Percentiles rank a stretch among this genome's conserved stretches.
These are phyloP conservation scores for Serendipita sp. DNA, from an alignment of 768 basidiomycete genomes.

Conservation along the genomic window DNA sequence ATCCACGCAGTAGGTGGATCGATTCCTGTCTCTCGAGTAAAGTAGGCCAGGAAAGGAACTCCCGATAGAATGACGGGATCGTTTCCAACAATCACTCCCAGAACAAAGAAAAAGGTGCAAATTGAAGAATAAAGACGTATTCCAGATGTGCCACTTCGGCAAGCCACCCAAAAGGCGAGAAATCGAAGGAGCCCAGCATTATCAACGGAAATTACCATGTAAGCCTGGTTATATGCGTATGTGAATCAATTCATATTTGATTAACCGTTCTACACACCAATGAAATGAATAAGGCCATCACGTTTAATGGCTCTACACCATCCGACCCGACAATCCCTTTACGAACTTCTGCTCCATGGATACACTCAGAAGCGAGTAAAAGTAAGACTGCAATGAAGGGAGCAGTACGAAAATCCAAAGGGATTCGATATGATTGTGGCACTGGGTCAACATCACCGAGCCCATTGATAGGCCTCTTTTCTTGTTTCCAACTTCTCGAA, in stretches of 20 bases:
- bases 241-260: too few species aligned
- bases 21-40: constrained; percentile 49
- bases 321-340: constrained; percentile 66
- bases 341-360: constrained; percentile 33
- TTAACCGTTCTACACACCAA: constrained; percentile 25
- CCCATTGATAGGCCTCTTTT: constrained; percentile 6
- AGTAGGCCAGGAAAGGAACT: constrained; percentile 79
- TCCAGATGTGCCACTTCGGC: constrained; percentile 58
- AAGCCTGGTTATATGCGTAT: constrained; percentile 26
- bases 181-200: constrained; percentile 73
- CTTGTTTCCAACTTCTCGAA: neutral
- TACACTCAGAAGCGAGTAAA: constrained; percentile 22
- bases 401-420: constrained; percentile 19
- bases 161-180: constrained; percentile 74
- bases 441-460: neutral
- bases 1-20: constrained; percentile 24
- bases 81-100: constrained; percentile 75
- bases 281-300: constrained; percentile 82
- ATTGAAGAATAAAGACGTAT: constrained; percentile 60
- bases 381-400: constrained; percentile 26
- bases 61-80: constrained; percentile 88
- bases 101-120: constrained; percentile 62
- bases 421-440: constrained; percentile 9
- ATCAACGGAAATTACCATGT: constrained; percentile 84
- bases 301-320: constrained; percentile 78